Evolutionary conservation across 2,329 filamentous ascomycete genomes (phyloP).

Genomic region (Aspergillus felis): DNA sequence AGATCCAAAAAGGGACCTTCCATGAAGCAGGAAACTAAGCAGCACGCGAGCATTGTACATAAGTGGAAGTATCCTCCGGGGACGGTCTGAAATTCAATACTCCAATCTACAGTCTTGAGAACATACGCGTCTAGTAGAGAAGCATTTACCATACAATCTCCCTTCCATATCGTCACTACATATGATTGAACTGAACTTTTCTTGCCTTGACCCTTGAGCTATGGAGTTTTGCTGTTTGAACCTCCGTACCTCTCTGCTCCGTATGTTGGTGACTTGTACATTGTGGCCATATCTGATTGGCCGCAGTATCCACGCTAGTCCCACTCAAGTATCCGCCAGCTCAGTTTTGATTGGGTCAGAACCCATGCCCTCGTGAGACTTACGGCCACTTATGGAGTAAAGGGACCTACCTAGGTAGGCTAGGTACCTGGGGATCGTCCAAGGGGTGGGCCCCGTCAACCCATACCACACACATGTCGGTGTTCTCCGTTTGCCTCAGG

Average conservation of each 20-base stretch:
- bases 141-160: not conserved
- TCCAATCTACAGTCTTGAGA: not conserved
- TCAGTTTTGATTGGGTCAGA: constrained; percentile 9
- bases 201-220: not conserved
- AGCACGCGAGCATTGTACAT: too few relatives aligned
- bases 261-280: not conserved
- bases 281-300: not conserved
- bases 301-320: constrained; percentile 3
- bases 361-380: not conserved
- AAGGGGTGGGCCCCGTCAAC: too few relatives aligned
- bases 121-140: not conserved
- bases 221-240: not conserved
- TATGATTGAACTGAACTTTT: not conserved
- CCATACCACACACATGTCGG: too few relatives aligned
- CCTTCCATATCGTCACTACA: not conserved
- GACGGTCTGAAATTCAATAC: not conserved
- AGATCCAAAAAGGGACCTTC: too few relatives aligned
- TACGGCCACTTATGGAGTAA: too few relatives aligned
- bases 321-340: constrained; percentile 17
- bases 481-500: too few relatives aligned
- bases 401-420: too few relatives aligned
- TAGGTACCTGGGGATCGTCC: too few relatives aligned
- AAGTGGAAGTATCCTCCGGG: not conserved
- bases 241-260: too few relatives aligned
- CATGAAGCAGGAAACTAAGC: too few relatives aligned